Conservation (phyloP, 1,284 basidiomycete species). For the Takashimella tepidaria region DNA sequence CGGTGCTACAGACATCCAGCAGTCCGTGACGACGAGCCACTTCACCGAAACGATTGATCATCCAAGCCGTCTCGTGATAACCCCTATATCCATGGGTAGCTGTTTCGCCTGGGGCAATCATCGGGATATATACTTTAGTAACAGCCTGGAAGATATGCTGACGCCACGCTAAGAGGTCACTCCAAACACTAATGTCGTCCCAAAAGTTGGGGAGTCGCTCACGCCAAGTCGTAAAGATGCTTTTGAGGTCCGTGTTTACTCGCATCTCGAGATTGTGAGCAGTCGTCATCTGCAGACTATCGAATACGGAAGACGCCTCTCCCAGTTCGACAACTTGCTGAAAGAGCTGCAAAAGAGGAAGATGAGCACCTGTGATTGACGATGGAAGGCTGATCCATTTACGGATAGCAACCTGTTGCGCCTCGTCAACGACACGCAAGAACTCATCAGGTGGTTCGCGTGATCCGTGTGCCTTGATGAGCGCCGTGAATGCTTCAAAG, state of each 20-base stretch:
- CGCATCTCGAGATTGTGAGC: constrained; percentile 89
- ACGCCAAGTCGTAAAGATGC: constrained; percentile 93
- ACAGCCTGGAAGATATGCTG: constrained; percentile 89
- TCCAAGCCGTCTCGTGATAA: constrained; percentile 99
- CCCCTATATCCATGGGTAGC: constrained; percentile 90
- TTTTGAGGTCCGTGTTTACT: constrained; percentile 83
- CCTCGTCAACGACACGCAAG: constrained; percentile 83
- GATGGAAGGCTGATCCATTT: constrained; percentile 92
- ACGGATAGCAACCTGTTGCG: constrained; percentile 90
- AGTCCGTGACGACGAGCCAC: constrained; percentile 96
- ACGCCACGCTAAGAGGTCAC: constrained; percentile 95
- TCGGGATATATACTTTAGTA: constrained; percentile 92
- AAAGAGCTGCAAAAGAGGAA: constrained; percentile 94
- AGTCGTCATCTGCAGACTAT: constrained; percentile 79
- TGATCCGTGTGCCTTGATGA: constrained; percentile 56
- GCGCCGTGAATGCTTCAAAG: constrained; percentile 90
- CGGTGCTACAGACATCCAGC: constrained; percentile 90
- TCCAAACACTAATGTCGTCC: constrained; percentile 99
- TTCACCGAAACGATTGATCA: constrained; percentile 99
- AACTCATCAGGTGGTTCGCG: constrained; percentile 59
- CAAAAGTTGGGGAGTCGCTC: constrained; percentile 93
- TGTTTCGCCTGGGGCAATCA: constrained; percentile 58
- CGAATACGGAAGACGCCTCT: constrained; percentile 93
- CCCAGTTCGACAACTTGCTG: constrained; percentile 98
- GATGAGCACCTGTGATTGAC: constrained; percentile 82